phyloP scores from a whole-genome alignment of 2,329 filamentous ascomycete genomes.

The Alternaria postmessia region DNA sequence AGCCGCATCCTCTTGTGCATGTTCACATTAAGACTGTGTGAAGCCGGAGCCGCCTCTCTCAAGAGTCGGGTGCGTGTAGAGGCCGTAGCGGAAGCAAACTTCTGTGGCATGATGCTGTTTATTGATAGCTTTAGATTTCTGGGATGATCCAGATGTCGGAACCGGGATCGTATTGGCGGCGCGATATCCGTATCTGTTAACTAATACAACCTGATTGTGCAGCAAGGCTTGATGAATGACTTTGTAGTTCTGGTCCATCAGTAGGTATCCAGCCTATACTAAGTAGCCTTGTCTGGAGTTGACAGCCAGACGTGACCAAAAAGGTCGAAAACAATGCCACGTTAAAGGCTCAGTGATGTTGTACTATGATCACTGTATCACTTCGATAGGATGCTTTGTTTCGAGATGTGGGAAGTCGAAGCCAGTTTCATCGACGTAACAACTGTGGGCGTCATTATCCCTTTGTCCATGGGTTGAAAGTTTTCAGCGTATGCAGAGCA shows the following conservation, averaged over 20 bases:
- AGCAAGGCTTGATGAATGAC: neutral
- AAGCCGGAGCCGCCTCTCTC: neutral
- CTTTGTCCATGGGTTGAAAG: neutral
- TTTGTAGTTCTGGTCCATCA: neutral
- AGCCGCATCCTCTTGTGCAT: neutral
- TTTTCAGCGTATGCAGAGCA: neutral
- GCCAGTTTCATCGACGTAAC: neutral
- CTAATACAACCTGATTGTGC: neutral
- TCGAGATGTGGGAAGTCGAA: neutral
- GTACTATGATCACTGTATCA: neutral
- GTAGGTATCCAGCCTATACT: neutral
- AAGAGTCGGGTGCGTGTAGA: neutral
- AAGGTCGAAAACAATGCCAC: slow-evolving; percentile 13
- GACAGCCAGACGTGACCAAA: slow-evolving; percentile 4
- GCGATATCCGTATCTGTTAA: neutral
- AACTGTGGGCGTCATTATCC: neutral
- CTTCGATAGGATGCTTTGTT: slow-evolving; percentile 7
- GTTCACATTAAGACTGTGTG: neutral
- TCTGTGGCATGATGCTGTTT: neutral
- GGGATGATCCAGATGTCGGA: neutral
- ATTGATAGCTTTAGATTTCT: neutral
- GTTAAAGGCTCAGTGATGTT: neutral
- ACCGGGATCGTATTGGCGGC: neutral
- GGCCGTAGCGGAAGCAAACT: neutral
- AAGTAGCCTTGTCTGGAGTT: slow-evolving; percentile 11